Evolutionary conservation across 2,329 filamentous ascomycete species (phyloP), one percentile per base, ranked within the genome.

Genomic region (Apiospora arundinis): DNA sequence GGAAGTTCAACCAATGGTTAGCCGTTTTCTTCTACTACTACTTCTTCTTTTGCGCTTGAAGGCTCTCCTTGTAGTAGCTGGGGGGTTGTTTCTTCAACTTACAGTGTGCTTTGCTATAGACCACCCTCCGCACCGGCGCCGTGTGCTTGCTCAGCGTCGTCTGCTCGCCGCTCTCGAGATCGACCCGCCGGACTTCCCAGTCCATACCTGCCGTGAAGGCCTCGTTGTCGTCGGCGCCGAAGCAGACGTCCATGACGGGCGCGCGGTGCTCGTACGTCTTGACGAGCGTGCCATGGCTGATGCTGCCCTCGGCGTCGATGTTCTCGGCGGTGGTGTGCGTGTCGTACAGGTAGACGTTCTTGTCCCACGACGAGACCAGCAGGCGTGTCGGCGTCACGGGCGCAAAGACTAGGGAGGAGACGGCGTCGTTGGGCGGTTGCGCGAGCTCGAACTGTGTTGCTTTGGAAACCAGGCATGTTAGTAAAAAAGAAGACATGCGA

Each of bases 301-400:
- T 21, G 21, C 56, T 32, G 16, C 74, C 75, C 18, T 70, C 74
- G 71, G 52, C 70, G 25, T 25, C 82, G 80, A 65, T 88, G 86
- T 88, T 86, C 28, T 89, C 87, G 71, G 87, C 88, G 73, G 85
- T 84, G 65, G 83, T 82, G 23, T 85, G 84, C 72, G 92, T 88
- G 79, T 97, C 93, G 86, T 98, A 98, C 69, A 95, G 87, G 82
- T 98, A 97, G 70, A 97, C 90, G 80, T 94, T 90, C 82, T 92
- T 94, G 83, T 98, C 95, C 96, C 96, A 99, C 70, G 95, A 97
- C 14, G 95, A 92, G 76, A 95, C 95, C n/a, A 97, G 89, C 48
- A 99, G 88, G 76, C 91, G 92, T 70, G 87, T 90, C 3, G 92
- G 88, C n/a, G 91, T 90, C 73, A 88, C 85, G 46, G 94, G 93